Conservation (phyloP, 768 basidiomycete genomes). For the Termitomyces sp. region DNA sequence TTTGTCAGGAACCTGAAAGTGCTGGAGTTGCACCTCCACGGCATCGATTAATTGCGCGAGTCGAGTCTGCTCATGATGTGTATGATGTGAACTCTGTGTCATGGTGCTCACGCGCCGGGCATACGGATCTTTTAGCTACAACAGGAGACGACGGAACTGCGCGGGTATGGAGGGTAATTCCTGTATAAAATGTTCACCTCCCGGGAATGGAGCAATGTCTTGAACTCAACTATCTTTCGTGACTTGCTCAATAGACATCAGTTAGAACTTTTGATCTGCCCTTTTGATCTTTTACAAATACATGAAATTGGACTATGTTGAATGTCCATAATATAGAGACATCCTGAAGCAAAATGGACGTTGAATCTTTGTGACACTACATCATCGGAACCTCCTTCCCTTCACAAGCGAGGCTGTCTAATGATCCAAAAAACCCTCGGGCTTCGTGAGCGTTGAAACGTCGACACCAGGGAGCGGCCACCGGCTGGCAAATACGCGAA, state of each 20-base stretch:
- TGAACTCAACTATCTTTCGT: neutral
- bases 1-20: slow-evolving; percentile 24
- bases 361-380: slow-evolving; percentile 46
- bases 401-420: neutral
- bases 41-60: slow-evolving; percentile 52
- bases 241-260: too few relatives aligned
- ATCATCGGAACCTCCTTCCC: neutral
- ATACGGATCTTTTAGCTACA: slow-evolving; percentile 69
- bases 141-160: slow-evolving; percentile 84
- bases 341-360: slow-evolving; percentile 35
- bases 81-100: slow-evolving; percentile 81
- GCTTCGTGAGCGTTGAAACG: slow-evolving; percentile 44
- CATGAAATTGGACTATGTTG: slow-evolving; percentile 45
- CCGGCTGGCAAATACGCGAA: slow-evolving; percentile 72
- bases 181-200: neutral
- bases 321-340: slow-evolving; percentile 39
- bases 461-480: slow-evolving; percentile 94
- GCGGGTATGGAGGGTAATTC: slow-evolving; percentile 60
- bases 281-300: slow-evolving; percentile 10
- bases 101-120: slow-evolving; percentile 76
- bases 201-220: neutral
- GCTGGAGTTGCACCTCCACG: slow-evolving; percentile 18
- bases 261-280: neutral
- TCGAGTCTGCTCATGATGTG: slow-evolving; percentile 73
- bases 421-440: slow-evolving; percentile 48